Conservation (phyloP, 2,329 filamentous ascomycete species). For the Penicillium sp. region DNA sequence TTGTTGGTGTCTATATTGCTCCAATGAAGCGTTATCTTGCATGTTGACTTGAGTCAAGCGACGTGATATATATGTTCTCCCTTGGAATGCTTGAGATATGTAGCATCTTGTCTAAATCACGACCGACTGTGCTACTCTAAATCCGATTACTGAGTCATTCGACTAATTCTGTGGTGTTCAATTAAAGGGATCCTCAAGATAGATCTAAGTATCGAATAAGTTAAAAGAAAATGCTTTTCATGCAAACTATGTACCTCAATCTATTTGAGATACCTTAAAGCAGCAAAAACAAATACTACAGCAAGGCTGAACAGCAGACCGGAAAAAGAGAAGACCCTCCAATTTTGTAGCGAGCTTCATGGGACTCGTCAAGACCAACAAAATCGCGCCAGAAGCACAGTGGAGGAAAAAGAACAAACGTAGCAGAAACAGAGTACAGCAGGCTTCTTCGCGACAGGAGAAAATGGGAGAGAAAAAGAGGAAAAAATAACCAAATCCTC, state of each 20-base stretch:
- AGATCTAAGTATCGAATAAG: background rate
- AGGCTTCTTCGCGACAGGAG: constrained; percentile 2
- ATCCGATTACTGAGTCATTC: too few relatives aligned
- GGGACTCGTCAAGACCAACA: constrained; percentile 18
- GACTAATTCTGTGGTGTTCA: too few relatives aligned
- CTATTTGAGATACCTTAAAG: constrained; percentile 1
- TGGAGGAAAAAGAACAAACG: background rate
- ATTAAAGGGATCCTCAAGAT: too few relatives aligned
- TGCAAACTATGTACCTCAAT: background rate
- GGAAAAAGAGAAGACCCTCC: constrained; percentile 2
- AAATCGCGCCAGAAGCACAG: constrained; percentile 9
- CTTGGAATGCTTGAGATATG: too few relatives aligned
- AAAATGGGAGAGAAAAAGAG: constrained; percentile 3
- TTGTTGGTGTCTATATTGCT: too few relatives aligned
- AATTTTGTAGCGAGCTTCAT: constrained; percentile 20
- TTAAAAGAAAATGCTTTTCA: background rate
- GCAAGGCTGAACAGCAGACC: background rate
- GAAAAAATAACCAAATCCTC: constrained; percentile 10
- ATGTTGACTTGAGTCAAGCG: too few relatives aligned
- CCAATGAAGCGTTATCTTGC: too few relatives aligned
- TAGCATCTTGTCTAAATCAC: too few relatives aligned
- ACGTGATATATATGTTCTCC: too few relatives aligned
- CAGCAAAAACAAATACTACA: background rate
- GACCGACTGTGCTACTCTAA: too few relatives aligned
- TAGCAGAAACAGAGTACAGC: constrained; percentile 4